Percentiles rank a stretch among this genome's conserved stretches.
These are phyloP conservation scores for Colletotrichum sp. DNA, from an alignment of 2,329 filamentous ascomycete genomes.

Conservation along the genomic window DNA sequence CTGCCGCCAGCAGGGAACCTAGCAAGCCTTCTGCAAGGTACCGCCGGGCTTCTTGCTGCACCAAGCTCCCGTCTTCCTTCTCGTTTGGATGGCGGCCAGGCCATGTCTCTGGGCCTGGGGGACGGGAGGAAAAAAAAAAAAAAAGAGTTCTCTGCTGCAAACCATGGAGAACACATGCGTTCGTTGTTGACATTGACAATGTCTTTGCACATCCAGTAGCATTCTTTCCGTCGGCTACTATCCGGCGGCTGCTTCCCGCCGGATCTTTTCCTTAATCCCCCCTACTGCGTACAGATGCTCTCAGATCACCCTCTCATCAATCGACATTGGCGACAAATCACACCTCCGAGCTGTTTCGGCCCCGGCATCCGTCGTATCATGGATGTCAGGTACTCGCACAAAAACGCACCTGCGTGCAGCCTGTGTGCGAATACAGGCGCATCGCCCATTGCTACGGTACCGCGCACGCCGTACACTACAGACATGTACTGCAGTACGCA, in stretches of 20 bases:
- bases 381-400: constrained; percentile 4
- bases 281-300: background rate
- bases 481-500: background rate
- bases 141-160: background rate
- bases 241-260: background rate
- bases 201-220: background rate
- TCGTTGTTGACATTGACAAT: background rate
- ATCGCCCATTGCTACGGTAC: background rate
- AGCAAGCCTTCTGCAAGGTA: constrained; percentile 1
- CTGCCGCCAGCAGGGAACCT: background rate
- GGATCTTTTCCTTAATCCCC: too few species aligned
- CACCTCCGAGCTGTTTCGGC: background rate
- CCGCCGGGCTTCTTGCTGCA: background rate
- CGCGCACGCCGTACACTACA: background rate
- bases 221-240: background rate
- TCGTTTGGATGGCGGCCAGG: background rate
- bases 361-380: constrained; percentile 7
- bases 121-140: background rate
- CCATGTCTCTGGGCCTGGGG: background rate
- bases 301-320: background rate
- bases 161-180: background rate
- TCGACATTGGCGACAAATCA: background rate
- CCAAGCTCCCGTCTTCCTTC: background rate
- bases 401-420: background rate
- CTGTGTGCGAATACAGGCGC: background rate